These are phyloP conservation scores for Eucommia ulmoides DNA, from an alignment of 257 asterid genomes.

Conservation along the genomic window DNA sequence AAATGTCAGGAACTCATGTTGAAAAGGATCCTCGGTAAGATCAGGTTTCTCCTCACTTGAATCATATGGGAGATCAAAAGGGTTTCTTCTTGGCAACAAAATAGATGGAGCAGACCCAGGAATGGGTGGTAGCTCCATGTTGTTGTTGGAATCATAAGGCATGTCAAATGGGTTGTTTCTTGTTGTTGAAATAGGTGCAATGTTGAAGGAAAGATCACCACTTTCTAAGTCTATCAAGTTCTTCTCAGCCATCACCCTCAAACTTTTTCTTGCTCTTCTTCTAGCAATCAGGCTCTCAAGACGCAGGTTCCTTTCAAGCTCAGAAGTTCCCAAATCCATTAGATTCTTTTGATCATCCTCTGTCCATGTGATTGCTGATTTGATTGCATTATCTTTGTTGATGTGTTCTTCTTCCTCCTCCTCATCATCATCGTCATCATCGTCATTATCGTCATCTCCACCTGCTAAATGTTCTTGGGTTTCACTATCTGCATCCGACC, in stretches of 20 bases:
- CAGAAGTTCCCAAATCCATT: constrained; percentile 81
- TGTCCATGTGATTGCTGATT: constrained; percentile 67
- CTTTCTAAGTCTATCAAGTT: constrained; percentile 76
- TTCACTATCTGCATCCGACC: constrained; percentile 44
- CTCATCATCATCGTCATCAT: constrained; percentile 50
- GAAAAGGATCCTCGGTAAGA: constrained; percentile 56
- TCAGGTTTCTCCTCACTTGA: constrained; percentile 77
- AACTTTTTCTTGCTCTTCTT: constrained; percentile 58
- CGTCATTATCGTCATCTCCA: constrained; percentile 43
- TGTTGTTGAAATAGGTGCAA: constrained; percentile 56
- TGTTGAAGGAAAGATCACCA: constrained; percentile 45
- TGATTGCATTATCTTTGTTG: constrained; percentile 35
- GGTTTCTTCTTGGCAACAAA: constrained; percentile 58
- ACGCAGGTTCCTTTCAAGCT: constrained; percentile 75
- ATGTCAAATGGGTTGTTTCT: constrained; percentile 62
- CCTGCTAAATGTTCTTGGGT: constrained; percentile 38
- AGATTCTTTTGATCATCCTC: constrained; percentile 93
- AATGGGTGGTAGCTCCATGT: constrained; percentile 54
- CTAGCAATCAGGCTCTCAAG: constrained; percentile 75
- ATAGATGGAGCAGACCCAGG: constrained; percentile 95
- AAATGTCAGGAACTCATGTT: constrained; percentile 38
- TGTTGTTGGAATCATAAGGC: constrained; percentile 34
- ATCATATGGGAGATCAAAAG: constrained; percentile 83
- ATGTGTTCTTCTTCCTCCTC: constrained; percentile 36
- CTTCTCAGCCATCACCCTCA: constrained; percentile 38